Conservation (phyloP, 345 rosid genomes). For the Murraya paniculata region DNA sequence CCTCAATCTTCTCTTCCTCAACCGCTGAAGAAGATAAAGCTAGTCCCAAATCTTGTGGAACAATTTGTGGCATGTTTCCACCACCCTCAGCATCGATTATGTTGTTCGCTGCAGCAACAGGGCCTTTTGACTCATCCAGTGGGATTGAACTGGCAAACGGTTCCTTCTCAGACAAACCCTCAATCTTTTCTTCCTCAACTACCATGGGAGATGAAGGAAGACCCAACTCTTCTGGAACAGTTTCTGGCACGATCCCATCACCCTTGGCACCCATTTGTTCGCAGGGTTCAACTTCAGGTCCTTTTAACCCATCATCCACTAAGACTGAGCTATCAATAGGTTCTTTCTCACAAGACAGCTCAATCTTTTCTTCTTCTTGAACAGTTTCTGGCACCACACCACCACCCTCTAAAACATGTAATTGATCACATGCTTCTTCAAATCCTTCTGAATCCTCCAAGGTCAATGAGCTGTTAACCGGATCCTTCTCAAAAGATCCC, state of each 20-base stretch:
- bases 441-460: background rate
- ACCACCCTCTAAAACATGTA: slow-evolving; percentile 12
- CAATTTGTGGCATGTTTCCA: slow-evolving; percentile 18
- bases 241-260: background rate
- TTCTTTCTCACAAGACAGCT: background rate
- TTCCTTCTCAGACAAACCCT: slow-evolving; percentile 5
- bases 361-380: slow-evolving; percentile 8
- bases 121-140: background rate
- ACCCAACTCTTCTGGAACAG: slow-evolving; percentile 3
- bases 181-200: slow-evolving; percentile 10
- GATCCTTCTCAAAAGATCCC: slow-evolving; percentile 9
- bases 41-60: slow-evolving; percentile 11
- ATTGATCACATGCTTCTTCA: slow-evolving; percentile 13
- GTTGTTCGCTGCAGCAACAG: slow-evolving; percentile 8
- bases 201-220: slow-evolving; percentile 11
- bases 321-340: background rate
- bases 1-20: slow-evolving; percentile 15
- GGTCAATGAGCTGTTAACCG: background rate
- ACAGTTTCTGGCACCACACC: slow-evolving; percentile 19
- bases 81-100: slow-evolving; percentile 16
- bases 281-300: background rate
- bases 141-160: background rate
- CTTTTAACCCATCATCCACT: background rate
- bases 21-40: slow-evolving; percentile 5
- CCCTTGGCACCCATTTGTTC: background rate